phyloP scores from a whole-genome alignment of 192 early-diverging fungal genomes.

The Dissophora ornata region DNA sequence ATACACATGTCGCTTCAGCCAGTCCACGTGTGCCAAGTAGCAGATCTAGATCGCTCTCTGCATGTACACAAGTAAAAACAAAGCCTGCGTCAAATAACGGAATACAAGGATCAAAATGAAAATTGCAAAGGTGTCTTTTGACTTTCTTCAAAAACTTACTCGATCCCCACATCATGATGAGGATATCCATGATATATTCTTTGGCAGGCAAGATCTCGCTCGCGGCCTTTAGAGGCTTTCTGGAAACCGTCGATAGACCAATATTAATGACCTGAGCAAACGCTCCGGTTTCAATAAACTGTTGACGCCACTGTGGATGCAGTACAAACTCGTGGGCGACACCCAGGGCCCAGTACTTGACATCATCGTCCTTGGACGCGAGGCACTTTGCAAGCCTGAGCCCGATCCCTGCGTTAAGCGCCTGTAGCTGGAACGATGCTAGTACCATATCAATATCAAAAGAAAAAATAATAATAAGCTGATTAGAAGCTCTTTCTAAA shows the following conservation, averaged over 20 bases:
- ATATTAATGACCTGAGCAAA: constrained; percentile 43
- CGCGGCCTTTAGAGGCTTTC: constrained; percentile 31
- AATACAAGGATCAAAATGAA: too few species aligned
- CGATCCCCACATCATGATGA: constrained; percentile 44
- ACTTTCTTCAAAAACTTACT: too few species aligned
- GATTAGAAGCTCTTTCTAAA: too few species aligned
- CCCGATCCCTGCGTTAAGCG: constrained; percentile 68
- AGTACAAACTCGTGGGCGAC: constrained; percentile 55
- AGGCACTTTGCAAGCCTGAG: constrained; percentile 73
- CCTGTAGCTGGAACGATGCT: constrained; percentile 65
- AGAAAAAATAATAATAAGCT: too few species aligned
- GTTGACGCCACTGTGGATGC: constrained; percentile 32
- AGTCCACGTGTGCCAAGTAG: constrained; percentile 15
- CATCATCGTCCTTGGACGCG: constrained; percentile 71
- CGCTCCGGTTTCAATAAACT: constrained; percentile 45
- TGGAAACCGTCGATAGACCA: constrained; percentile 25
- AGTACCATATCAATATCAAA: too few species aligned
- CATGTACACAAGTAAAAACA: background rate
- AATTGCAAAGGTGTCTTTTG: background rate
- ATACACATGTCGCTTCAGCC: constrained; percentile 26
- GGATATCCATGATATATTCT: constrained; percentile 35
- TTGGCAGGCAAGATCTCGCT: constrained; percentile 29
- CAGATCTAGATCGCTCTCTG: constrained; percentile 15
- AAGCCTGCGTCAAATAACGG: background rate
- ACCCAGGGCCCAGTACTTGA: constrained; percentile 79